These are phyloP conservation scores for Debaryomyces tyrocola DNA, from an alignment of 805 yeast species.

Conservation along the genomic window DNA sequence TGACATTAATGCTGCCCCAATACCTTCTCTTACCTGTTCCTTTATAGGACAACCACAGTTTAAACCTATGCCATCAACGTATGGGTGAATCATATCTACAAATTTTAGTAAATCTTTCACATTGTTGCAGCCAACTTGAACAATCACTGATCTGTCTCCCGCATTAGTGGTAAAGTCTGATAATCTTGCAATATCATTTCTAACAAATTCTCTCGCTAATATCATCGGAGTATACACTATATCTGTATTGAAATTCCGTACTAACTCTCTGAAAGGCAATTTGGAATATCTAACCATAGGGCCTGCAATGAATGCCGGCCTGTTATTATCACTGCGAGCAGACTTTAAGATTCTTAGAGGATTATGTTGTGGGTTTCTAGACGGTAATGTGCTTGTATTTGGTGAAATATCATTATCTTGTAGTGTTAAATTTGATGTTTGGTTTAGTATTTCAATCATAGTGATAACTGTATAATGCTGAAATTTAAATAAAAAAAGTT, in stretches of 20 bases:
- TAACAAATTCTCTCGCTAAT: constrained; percentile 88
- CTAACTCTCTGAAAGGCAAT: constrained; percentile 82
- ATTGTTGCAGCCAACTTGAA: constrained; percentile 89
- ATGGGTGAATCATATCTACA: constrained; percentile 86
- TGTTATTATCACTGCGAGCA: constrained; percentile 19
- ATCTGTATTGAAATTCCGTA: constrained; percentile 68
- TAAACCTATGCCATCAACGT: constrained; percentile 89
- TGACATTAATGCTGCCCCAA: constrained; percentile 93
- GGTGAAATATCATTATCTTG: constrained; percentile 1
- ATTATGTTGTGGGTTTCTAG: constrained; percentile 24
- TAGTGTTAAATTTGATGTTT: neutral
- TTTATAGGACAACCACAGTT: constrained; percentile 98
- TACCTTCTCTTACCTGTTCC: constrained; percentile 93
- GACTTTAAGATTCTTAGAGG: constrained; percentile 35
- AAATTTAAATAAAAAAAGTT: neutral
- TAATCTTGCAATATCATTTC: constrained; percentile 75
- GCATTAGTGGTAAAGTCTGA: constrained; percentile 84
- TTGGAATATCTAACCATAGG: constrained; percentile 98
- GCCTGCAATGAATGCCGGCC: constrained; percentile 55
- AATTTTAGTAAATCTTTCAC: constrained; percentile 78
- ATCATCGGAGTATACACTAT: constrained; percentile 96
- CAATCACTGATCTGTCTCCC: constrained; percentile 69
- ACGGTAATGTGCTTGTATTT: constrained; percentile 3
- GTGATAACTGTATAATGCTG: neutral
- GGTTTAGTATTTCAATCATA: neutral